These are phyloP conservation scores for Coccinonectria pachysandricola DNA, from an alignment of 2,329 filamentous ascomycete species.

Conservation along the genomic window DNA sequence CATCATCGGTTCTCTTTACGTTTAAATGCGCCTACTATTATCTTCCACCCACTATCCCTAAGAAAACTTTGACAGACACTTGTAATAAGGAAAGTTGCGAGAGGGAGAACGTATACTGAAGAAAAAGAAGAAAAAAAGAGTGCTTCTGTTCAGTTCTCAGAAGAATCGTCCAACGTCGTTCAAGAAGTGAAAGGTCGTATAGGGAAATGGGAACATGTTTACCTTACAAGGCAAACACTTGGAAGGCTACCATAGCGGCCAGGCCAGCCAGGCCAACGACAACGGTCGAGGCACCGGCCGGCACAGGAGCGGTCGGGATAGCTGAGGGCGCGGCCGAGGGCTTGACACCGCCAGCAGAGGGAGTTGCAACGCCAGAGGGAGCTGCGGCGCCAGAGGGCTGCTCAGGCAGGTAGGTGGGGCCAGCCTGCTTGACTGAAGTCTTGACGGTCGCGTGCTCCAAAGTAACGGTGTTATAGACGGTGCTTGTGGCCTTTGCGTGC, in stretches of 20 bases:
- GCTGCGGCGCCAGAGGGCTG: slow-evolving; percentile 10
- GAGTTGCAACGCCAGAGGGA: slow-evolving; percentile 17
- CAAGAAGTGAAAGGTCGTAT: slow-evolving; percentile 1
- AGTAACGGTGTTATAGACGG: slow-evolving; percentile 3
- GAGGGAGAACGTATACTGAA: too few relatives aligned
- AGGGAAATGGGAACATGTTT: slow-evolving; percentile 1
- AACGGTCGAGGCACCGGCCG: slow-evolving; percentile 34
- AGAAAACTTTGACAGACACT: too few relatives aligned
- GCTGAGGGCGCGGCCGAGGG: slow-evolving; percentile 5
- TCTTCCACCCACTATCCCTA: too few relatives aligned
- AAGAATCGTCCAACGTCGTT: too few relatives aligned
- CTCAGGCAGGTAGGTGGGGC: slow-evolving; percentile 7
- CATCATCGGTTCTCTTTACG: too few relatives aligned
- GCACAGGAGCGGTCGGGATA: slow-evolving; percentile 27
- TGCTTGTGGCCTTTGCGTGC: slow-evolving; percentile 1
- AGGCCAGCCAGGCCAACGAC: slow-evolving; percentile 17
- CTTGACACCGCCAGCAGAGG: slow-evolving; percentile 10
- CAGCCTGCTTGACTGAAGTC: slow-evolving; percentile 11
- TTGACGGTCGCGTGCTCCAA: slow-evolving; percentile 2
- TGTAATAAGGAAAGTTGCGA: too few relatives aligned
- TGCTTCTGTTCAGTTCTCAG: too few relatives aligned
- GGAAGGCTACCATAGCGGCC: slow-evolving; percentile 16
- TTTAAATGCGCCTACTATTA: too few relatives aligned
- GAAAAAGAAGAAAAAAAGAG: too few relatives aligned
- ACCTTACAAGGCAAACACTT: slow-evolving; percentile 19